These are phyloP conservation scores for Zygosaccharomyces rouxii DNA, from an alignment of 805 yeast genomes.

Conservation along the genomic window DNA sequence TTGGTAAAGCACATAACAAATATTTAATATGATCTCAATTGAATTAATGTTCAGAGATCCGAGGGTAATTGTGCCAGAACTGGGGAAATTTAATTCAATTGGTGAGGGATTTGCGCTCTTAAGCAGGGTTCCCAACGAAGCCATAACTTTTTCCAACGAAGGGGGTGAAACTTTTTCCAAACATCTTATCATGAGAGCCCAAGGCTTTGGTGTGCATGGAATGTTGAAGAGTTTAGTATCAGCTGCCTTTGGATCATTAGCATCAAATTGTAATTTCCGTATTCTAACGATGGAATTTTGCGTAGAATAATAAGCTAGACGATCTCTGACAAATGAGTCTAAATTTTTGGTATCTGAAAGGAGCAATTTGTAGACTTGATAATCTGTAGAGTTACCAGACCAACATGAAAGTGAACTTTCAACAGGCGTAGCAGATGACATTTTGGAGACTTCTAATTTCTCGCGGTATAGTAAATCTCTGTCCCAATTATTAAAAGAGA, in stretches of 20 bases:
- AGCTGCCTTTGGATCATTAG: conserved; percentile 16
- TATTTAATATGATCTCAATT: conserved; percentile 64
- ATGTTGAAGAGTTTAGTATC: conserved; percentile 40
- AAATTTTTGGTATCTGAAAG: conserved; percentile 8
- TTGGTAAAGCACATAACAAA: conserved; percentile 46
- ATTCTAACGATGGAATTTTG: conserved; percentile 47
- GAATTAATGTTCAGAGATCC: conserved; percentile 67
- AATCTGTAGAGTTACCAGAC: conserved; percentile 82
- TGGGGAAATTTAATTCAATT: conserved; percentile 59
- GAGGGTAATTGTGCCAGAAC: conserved; percentile 76
- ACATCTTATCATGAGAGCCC: conserved; percentile 56
- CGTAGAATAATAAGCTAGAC: conserved; percentile 48
- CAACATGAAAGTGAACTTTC: conserved; percentile 47
- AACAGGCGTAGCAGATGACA: conserved; percentile 74
- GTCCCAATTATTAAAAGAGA: conserved; percentile 57
- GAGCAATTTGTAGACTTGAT: conserved; percentile 38
- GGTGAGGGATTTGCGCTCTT: conserved; percentile 6
- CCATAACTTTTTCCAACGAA: conserved; percentile 31
- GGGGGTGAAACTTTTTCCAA: conserved; percentile 58
- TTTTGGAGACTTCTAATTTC: conserved; percentile 72
- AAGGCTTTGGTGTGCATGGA: conserved; percentile 44
- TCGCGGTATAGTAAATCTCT: conserved; percentile 66
- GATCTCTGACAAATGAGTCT: conserved; percentile 10
- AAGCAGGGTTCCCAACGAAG: conserved; percentile 22
- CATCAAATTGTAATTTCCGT: conserved; percentile 27